Percentiles rank a stretch among this genome's conserved stretches.
Evolutionary conservation across 2,329 filamentous ascomycete species (phyloP).

Genomic region (Exophiala sideris): DNA sequence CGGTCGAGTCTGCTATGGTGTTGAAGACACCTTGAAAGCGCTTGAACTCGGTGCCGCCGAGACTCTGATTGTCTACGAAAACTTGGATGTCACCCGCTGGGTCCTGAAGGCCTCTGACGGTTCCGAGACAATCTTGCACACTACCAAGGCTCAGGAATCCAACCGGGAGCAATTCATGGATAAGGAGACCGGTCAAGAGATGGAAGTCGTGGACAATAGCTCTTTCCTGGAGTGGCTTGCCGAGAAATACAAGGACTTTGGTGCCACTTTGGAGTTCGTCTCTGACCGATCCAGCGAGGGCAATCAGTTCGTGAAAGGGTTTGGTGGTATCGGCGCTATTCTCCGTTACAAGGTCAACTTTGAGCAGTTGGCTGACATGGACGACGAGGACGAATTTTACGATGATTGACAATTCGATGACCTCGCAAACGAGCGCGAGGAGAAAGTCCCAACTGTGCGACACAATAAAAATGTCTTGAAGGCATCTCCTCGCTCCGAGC

Average conservation of each 20-base stretch:
- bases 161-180: conserved; percentile 87
- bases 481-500: conserved; percentile 33
- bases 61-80: conserved; percentile 94
- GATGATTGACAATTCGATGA: conserved; percentile 50
- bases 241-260: conserved; percentile 97
- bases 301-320: conserved; percentile 99
- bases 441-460: conserved; percentile 60
- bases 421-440: conserved; percentile 61
- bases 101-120: conserved; percentile 76
- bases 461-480: conserved; percentile 6
- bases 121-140: conserved; percentile 73
- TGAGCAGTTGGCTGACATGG: conserved; percentile 89
- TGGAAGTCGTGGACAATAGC: conserved; percentile 84
- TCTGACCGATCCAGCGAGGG: conserved; percentile 96
- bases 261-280: conserved; percentile 92
- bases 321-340: conserved; percentile 95
- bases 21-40: conserved; percentile 96
- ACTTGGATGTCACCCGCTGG: conserved; percentile 92
- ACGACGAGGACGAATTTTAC: conserved; percentile 86
- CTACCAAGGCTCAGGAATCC: conserved; percentile 78
- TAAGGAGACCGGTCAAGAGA: conserved; percentile 92
- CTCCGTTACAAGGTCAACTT: conserved; percentile 99
- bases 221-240: conserved; percentile 99
- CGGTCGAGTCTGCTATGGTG: conserved; percentile 94
- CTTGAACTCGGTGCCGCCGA: conserved; percentile 93